A percentile compares a stretch with the other conserved stretches of the same genome.
Conservation (phyloP, 371 early-diverging fungal species). For the Globomyces sp. region DNA sequence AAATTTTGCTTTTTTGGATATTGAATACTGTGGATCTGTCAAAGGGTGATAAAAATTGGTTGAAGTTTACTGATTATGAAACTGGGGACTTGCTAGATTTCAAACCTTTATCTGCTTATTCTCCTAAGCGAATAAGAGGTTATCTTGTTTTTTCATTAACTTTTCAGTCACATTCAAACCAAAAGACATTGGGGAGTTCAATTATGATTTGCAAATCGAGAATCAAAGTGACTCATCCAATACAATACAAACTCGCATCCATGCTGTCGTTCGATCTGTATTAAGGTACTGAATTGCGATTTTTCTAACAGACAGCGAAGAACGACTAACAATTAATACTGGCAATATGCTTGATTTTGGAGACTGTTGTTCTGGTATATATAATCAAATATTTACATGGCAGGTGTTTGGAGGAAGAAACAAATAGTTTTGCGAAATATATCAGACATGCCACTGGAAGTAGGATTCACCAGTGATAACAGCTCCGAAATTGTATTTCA, state of each 20-base stretch:
- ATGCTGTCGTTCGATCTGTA: conserved; percentile 77
- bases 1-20: conserved; percentile 86
- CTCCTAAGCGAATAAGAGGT: conserved; percentile 71
- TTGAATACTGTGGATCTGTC: conserved; percentile 71
- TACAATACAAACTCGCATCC: conserved; percentile 74
- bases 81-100: conserved; percentile 58
- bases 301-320: conserved; percentile 48
- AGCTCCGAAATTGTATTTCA: conserved; percentile 73
- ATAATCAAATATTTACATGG: conserved; percentile 17
- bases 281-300: conserved; percentile 25
- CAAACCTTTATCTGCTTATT: conserved; percentile 68
- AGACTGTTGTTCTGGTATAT: conserved; percentile 61
- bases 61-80: conserved; percentile 73
- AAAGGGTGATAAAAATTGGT: conserved; percentile 52
- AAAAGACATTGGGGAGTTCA: conserved; percentile 83
- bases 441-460: conserved; percentile 71
- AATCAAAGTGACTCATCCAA: conserved; percentile 85
- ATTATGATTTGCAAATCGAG: conserved; percentile 83
- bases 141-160: conserved; percentile 11
- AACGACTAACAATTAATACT: conserved; percentile 71
- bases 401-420: conserved; percentile 77
- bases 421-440: conserved; percentile 81
- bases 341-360: conserved; percentile 89
- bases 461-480: conserved; percentile 72
- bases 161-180: conserved; percentile 66